Evolutionary conservation across 1,284 basidiomycete genomes (phyloP).

Genomic region (Xerocomus minutiporus): DNA sequence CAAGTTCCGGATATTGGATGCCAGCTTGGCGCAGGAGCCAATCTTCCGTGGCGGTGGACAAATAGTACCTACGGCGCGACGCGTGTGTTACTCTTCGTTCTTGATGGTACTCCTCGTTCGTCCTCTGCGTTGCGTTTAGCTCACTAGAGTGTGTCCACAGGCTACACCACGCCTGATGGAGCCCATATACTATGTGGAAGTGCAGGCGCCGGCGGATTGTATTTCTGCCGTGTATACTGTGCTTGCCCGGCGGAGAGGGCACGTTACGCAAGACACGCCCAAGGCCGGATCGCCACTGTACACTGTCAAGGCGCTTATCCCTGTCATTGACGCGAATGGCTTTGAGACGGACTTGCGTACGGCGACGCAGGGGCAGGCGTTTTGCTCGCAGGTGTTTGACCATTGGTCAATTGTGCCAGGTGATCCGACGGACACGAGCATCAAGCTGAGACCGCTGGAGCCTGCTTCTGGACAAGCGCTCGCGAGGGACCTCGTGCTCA

Average conservation of each 20-base stretch:
- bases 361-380: conserved; percentile 96
- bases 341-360: conserved; percentile 98
- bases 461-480: conserved; percentile 93
- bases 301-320: conserved; percentile 96
- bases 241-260: conserved; percentile 91
- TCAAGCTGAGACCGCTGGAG: conserved; percentile 93
- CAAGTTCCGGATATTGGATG: conserved; percentile 94
- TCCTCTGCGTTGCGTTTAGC: conserved; percentile 5
- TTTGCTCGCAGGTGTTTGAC: conserved; percentile 93
- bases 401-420: conserved; percentile 99
- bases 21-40: conserved; percentile 87
- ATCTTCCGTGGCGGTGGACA: conserved; percentile 98
- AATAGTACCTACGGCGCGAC: conserved; percentile 95
- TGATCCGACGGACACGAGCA: conserved; percentile 93
- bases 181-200: conserved; percentile 97
- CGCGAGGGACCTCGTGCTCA: conserved; percentile 90
- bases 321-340: conserved; percentile 97
- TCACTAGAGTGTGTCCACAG: conserved; percentile 36
- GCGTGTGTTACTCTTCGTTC: conserved; percentile 99
- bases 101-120: conserved; percentile 65
- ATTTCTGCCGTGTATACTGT: conserved; percentile 98
- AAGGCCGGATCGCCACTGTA: conserved; percentile 97
- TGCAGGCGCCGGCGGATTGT: conserved; percentile 97
- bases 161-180: conserved; percentile 92
- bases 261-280: conserved; percentile 96